phyloP scores from a whole-genome alignment of 169 alveolate species.

The Babesia ovis region DNA sequence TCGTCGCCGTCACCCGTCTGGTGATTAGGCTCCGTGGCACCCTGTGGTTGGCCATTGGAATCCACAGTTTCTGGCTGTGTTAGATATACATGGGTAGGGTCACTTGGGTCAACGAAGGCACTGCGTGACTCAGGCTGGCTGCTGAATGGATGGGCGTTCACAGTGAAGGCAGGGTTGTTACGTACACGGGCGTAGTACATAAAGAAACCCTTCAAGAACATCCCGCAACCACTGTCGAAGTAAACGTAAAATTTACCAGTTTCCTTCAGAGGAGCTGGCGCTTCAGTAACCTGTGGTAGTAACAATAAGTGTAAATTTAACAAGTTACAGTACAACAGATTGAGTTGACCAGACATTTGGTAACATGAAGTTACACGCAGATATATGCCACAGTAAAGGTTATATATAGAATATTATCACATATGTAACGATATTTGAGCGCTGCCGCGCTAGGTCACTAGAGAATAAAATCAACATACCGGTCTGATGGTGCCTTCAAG shows the following conservation, averaged over 20 bases:
- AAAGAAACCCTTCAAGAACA: conserved; percentile 49
- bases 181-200: conserved; percentile 55
- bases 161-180: conserved; percentile 42
- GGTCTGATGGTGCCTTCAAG: conserved; percentile 47
- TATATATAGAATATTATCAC: too few species aligned
- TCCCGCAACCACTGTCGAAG: conserved; percentile 42
- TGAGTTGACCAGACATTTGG: too few species aligned
- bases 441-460: too few species aligned
- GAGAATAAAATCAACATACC: conserved; percentile 24
- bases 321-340: too few species aligned
- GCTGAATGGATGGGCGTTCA: conserved; percentile 37
- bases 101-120: conserved; percentile 67
- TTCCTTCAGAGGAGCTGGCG: conserved; percentile 18
- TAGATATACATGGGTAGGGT: conserved; percentile 55
- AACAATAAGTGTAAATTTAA: too few species aligned
- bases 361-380: too few species aligned
- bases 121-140: conserved; percentile 32
- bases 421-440: too few species aligned
- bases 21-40: neutral
- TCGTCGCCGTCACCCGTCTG: neutral
- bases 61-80: conserved; percentile 57
- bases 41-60: neutral
- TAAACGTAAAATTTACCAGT: conserved; percentile 30
- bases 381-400: too few species aligned
- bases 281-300: conserved; percentile 35